Evolutionary conservation across 768 basidiomycete genomes (phyloP), one percentile per base, ranked within the genome.

Genomic region (Lactifluus volemus): DNA sequence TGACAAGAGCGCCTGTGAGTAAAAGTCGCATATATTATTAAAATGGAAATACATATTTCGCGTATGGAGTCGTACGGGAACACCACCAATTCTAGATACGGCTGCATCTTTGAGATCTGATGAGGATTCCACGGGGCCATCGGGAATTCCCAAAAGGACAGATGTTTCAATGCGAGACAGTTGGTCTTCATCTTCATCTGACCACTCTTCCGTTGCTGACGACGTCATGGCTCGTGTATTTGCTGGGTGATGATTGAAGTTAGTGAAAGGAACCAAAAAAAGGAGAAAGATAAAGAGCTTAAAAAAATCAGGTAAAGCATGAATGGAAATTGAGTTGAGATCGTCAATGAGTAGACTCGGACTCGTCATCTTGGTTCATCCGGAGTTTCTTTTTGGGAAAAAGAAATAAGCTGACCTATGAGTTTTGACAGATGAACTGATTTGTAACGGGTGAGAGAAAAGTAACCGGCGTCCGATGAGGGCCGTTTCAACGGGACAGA

Each of bases 51-150:
- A 77, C 74, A 77, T 79, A 76, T 68, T 25, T 74, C 79, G 73
- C 71, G 68, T 74, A 76, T 73, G 75, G 73, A 74, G 25, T 81
- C 89, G 83, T 86, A 93, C 91, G 80, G 92, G 92, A 75, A 80
- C 80, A 70, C 92, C 92, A 70, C 92, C 92, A 63, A 94, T 86
- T 73, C 92, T 88, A 73, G 92, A 94, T 65, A 93, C 89, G 59
- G 88, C 84, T 47, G 83, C 87, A 74, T 94, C 91, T 66, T 70
- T 72, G 67, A 88, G 70, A 71, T 92, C 89, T 45, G 75, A 66
- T 55, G 77, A 68, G 60, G 75, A 74, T 59, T 83, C 78, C 60
- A 93, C 75, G 50, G 72, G 67, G 56, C 90, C 92, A 69, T 93
- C 91, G 21, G 92, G 89, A 32, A 94, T 73, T 67, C 92, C 92